Percentiles rank a stretch among this genome's conserved stretches.
Conservation (phyloP, 257 asterid species). For the Solanum chilense region DNA sequence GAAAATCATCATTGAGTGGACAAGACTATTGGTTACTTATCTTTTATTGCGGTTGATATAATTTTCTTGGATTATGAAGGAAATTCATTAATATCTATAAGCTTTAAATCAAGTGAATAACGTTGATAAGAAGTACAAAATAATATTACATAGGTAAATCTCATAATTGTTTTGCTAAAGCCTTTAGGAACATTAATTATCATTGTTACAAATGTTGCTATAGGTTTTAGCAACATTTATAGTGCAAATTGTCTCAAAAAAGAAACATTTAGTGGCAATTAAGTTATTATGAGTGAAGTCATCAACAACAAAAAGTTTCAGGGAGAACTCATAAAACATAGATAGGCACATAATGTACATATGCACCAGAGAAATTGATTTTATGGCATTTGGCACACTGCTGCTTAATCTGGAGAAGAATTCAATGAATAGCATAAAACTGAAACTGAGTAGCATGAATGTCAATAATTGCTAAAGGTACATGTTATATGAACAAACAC, state of each 20-base stretch:
- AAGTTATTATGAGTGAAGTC: background rate
- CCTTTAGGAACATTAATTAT: too few species aligned
- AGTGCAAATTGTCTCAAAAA: too few species aligned
- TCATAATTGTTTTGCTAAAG: background rate
- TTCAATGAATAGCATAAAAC: background rate
- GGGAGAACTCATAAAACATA: background rate
- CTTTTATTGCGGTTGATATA: background rate
- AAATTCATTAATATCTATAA: background rate
- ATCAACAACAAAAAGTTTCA: background rate
- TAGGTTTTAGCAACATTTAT: too few species aligned
- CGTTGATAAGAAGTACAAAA: background rate
- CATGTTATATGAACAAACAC: background rate
- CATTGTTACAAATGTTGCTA: too few species aligned
- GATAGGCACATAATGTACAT: background rate
- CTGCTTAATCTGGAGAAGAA: background rate
- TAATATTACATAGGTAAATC: background rate
- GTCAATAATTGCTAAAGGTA: background rate
- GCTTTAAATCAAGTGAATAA: background rate
- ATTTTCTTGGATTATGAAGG: background rate
- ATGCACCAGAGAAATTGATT: background rate
- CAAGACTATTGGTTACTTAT: background rate
- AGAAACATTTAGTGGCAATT: background rate
- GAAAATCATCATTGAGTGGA: background rate
- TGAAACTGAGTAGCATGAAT: background rate
- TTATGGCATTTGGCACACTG: background rate